phyloP scores from a whole-genome alignment of 2,329 filamentous ascomycete species.

The Pseudocercospora crystallina region DNA sequence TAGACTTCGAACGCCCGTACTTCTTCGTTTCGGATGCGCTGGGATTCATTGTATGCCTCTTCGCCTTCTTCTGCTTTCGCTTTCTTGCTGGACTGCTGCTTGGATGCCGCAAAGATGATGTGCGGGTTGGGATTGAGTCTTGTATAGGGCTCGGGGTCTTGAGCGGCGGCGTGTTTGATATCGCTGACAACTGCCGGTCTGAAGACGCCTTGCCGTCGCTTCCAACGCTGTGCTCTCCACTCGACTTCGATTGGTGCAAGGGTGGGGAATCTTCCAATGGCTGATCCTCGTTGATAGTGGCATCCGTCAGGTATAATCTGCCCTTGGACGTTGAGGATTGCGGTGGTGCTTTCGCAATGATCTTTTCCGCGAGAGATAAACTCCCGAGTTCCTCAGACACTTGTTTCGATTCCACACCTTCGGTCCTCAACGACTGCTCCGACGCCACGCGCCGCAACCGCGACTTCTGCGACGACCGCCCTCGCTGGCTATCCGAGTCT shows the following conservation, averaged over 20 bases:
- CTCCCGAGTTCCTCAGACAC: slow-evolving; percentile 4
- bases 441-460: slow-evolving; percentile 26
- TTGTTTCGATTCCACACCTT: not conserved
- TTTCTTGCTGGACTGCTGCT: slow-evolving; percentile 34
- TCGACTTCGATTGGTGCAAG: slow-evolving; percentile 3
- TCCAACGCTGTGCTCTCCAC: slow-evolving; percentile 9
- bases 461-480: slow-evolving; percentile 20
- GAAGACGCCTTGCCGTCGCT: slow-evolving; percentile 13
- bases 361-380: slow-evolving; percentile 27
- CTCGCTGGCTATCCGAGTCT: slow-evolving; percentile 24
- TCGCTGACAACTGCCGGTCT: slow-evolving; percentile 13
- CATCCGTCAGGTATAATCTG: slow-evolving; percentile 30
- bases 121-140: slow-evolving; percentile 36
- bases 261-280: slow-evolving; percentile 19
- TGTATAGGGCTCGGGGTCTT: slow-evolving; percentile 30
- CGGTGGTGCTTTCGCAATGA: slow-evolving; percentile 31
- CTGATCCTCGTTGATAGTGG: slow-evolving; percentile 22
- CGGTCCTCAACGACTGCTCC: slow-evolving; percentile 25
- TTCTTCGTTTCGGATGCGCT: slow-evolving; percentile 19
- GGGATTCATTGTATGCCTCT: slow-evolving; percentile 18
- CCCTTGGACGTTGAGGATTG: slow-evolving; percentile 42
- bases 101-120: slow-evolving; percentile 35
- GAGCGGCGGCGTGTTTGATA: slow-evolving; percentile 13
- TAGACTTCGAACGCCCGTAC: slow-evolving; percentile 26
- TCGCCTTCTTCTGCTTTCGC: slow-evolving; percentile 30